phyloP scores from a whole-genome alignment of 2,329 filamentous ascomycete genomes.

The Fusarium sp. region DNA sequence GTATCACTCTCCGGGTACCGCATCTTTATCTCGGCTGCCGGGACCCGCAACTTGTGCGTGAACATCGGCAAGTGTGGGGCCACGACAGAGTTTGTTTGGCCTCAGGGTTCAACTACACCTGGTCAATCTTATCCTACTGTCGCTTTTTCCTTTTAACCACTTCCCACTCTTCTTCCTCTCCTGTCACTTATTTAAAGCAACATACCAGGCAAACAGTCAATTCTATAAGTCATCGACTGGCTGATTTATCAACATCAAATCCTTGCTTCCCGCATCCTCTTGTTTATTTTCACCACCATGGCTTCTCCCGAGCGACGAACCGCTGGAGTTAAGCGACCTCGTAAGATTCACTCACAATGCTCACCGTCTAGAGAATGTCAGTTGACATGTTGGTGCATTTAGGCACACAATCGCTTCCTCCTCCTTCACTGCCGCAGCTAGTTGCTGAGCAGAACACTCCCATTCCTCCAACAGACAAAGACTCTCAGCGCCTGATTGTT shows the following conservation, averaged over 20 bases:
- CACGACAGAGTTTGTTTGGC: conserved; percentile 25
- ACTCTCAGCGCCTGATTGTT: conserved; percentile 90
- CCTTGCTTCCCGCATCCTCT: conserved; percentile 16
- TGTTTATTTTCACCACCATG: conserved; percentile 45
- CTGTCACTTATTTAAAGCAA: conserved; percentile 5
- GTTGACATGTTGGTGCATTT: conserved; percentile 42
- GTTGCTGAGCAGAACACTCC: conserved; percentile 92
- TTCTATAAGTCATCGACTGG: conserved; percentile 1
- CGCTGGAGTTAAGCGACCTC: conserved; percentile 57
- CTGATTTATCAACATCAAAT: conserved; percentile 22
- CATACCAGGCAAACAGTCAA: neutral
- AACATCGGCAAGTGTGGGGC: conserved; percentile 27
- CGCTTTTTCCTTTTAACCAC: conserved; percentile 13
- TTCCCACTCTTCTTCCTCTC: conserved; percentile 23
- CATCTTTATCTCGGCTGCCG: conserved; percentile 25
- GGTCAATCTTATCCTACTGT: conserved; percentile 10
- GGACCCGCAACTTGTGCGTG: conserved; percentile 23
- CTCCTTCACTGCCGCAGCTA: conserved; percentile 88
- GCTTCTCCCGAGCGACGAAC: conserved; percentile 55
- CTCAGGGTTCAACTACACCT: conserved; percentile 36
- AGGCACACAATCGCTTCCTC: conserved; percentile 96
- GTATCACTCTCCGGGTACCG: conserved; percentile 5
- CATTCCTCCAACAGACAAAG: conserved; percentile 87
- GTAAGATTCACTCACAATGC: conserved; percentile 48
- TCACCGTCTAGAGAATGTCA: conserved; percentile 7